Evolutionary conservation across 1,139 yeast species (phyloP).

Genomic region (Hansenula lynferdii): DNA sequence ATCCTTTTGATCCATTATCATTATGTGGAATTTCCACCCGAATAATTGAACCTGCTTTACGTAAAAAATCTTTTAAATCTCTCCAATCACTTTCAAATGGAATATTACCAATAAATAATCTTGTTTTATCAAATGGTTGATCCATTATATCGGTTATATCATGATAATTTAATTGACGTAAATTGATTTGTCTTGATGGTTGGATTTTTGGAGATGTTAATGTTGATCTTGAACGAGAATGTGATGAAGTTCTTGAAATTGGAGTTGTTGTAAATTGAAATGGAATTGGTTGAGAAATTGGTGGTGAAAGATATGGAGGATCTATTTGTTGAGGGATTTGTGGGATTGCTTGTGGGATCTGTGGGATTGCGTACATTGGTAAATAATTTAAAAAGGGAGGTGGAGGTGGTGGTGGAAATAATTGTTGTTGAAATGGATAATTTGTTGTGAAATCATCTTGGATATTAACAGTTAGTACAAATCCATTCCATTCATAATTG

Average conservation of each 20-base stretch:
- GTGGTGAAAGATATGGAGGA: neutral
- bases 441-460: neutral
- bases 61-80: conserved; percentile 43
- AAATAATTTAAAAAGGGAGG: neutral
- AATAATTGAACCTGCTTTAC: conserved; percentile 35
- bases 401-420: neutral
- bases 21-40: conserved; percentile 53
- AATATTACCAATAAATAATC: conserved; percentile 52
- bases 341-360: neutral
- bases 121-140: conserved; percentile 29
- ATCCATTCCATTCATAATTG: conserved; percentile 1
- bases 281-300: neutral
- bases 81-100: conserved; percentile 57
- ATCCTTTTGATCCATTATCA: conserved; percentile 75
- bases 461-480: neutral
- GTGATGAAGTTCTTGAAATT: neutral
- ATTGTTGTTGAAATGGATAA: neutral
- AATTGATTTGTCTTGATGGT: conserved; percentile 1
- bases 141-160: neutral
- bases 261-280: neutral
- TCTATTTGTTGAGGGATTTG: neutral
- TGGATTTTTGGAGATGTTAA: neutral
- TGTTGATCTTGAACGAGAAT: neutral
- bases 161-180: conserved; percentile 1
- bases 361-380: neutral